phyloP scores from a whole-genome alignment of 352 stramenopile genomes.

The Pythium monospermum region DNA sequence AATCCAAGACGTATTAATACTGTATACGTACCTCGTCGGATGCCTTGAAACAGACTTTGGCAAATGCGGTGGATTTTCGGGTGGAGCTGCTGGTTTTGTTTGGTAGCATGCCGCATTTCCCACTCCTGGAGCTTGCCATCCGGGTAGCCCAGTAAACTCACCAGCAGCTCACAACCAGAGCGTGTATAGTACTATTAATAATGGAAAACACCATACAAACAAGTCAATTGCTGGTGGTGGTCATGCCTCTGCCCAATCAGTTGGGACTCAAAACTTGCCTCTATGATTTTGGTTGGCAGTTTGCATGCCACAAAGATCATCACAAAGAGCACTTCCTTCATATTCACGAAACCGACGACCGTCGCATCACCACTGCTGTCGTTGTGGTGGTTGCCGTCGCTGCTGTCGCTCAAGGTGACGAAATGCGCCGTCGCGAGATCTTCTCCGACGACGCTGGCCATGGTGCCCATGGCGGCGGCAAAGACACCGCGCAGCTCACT shows the following conservation, averaged over 20 bases:
- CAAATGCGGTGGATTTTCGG: neutral
- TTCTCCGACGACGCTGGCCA: conserved; percentile 43
- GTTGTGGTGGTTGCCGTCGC: no score
- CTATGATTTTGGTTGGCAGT: conserved; percentile 16
- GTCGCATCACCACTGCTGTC: no score
- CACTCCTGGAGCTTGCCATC: conserved; percentile 30
- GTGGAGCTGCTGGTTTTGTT: neutral
- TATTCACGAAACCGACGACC: conserved; percentile 37
- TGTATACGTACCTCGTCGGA: conserved; percentile 14
- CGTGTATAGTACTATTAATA: conserved; percentile 44
- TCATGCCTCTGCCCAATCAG: neutral
- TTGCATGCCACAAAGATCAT: conserved; percentile 28
- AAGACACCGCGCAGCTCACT: conserved; percentile 50
- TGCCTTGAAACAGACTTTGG: conserved; percentile 3
- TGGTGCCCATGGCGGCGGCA: conserved; percentile 48
- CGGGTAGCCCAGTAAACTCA: conserved; percentile 51
- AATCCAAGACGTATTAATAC: neutral
- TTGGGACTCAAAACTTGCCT: conserved; percentile 14
- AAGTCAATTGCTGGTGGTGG: neutral
- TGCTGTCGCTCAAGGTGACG: neutral
- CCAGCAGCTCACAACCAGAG: conserved; percentile 45
- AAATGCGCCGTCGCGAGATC: conserved; percentile 35
- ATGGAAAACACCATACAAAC: neutral
- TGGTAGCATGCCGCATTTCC: neutral
- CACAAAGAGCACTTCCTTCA: conserved; percentile 53